Base-by-base conservation (phyloP, 495 filamentous ascomycete species). In the Talaromyces liani region DNA sequence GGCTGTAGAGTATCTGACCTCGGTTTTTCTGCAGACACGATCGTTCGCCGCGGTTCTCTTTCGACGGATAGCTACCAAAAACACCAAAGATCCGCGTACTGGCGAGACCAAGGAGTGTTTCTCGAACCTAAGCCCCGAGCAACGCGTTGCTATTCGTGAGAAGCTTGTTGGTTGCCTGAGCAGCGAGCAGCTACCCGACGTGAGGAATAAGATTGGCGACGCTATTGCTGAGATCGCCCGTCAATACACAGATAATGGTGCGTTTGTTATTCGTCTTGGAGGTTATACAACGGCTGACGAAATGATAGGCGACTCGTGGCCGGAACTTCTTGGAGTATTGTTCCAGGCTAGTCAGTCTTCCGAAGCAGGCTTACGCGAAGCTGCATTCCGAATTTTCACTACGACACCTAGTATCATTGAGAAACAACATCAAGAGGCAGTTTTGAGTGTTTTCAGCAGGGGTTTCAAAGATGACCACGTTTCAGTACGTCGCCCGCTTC, bases 381-480 rank as follows among this genome's bases (percentile, higher is more conserved):
- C 84, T 33, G 91, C 95, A 25, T 99, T 92, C 76, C 84, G 95
- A 49, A 92, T 99, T 63, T 96, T 99, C 71, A 88, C 91, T 45
- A 93, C 92, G 0, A 97, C 95, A 7, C 95, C 95, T 18, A 91
- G 91, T 20, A 92, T 99, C 68, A 98, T 99, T 68, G 92, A 97
- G 73, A 93, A 88, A 75, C 91, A 96, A 68, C 93, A 99, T 69
- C 91, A 96, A 69, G 88, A 91, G 65, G 85, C 87, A 24, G 92
- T 98, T 14, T 75, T 92, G 10, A 79, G 81, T 39, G 92, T 93
- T 2, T 99, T 99, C 71, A 85, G 87, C 62, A 89, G 87, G 66
- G 95, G 93, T 18, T 97, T 99, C 77, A 91, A 91, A 66, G 95
- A 99, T 77, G 86, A 87, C 25, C 88, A 91, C 34, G 85, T 91